A percentile compares a stretch with the other conserved stretches of the same genome.
These are phyloP conservation scores for Leucoagaricus sp. DNA, from an alignment of 1,284 basidiomycete genomes.

Conservation along the genomic window DNA sequence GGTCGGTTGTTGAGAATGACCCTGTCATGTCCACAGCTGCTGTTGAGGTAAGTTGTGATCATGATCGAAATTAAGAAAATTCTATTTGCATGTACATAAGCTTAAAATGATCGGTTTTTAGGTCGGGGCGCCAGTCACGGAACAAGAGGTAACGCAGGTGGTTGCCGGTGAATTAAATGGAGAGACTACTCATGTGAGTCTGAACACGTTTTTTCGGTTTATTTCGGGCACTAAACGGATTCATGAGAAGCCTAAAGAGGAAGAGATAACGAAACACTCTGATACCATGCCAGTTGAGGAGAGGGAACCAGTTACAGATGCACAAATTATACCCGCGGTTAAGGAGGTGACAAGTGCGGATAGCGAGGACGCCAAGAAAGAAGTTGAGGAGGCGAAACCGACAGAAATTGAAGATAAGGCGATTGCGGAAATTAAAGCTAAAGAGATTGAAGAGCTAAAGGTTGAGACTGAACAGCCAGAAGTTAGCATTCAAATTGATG, in stretches of 20 bases:
- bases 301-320: not conserved
- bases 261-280: not conserved
- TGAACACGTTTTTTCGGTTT: not conserved
- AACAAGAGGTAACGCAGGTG: not conserved
- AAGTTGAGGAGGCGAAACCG: not conserved
- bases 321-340: not conserved
- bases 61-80: not conserved
- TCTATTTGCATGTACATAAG: not conserved
- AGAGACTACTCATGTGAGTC: not conserved
- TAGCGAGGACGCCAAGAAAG: not conserved
- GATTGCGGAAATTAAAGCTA: not conserved
- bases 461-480: not conserved
- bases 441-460: not conserved
- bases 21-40: not conserved
- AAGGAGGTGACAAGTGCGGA: not conserved
- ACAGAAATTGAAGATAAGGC: not conserved
- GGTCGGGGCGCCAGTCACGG: slow-evolving; percentile 4
- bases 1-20: not conserved
- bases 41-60: not conserved
- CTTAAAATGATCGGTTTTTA: not conserved
- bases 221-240: not conserved
- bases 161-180: slow-evolving; percentile 4
- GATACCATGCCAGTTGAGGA: not conserved
- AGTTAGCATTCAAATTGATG: not conserved
- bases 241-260: not conserved